Base-by-base conservation (phyloP, 2,329 filamentous ascomycete genomes). In the Pestalotiopsis sp. region DNA sequence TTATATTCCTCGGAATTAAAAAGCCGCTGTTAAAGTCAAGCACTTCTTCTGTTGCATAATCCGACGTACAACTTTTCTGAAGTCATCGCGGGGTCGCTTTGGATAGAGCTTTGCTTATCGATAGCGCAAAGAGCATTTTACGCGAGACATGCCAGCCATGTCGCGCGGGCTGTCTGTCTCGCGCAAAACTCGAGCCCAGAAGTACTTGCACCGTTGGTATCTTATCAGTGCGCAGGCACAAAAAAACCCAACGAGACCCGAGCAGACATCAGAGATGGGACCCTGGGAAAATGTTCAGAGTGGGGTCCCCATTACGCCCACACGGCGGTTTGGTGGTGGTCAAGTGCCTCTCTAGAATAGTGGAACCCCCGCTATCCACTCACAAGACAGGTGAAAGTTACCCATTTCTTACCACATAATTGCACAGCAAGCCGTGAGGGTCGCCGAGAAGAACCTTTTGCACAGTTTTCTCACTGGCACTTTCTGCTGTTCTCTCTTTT, bases 81-180 rank as follows among this genome's bases (percentile, higher is more conserved):
- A 61, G 59, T 61, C 59, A 61, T 61, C 27, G 59, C 59, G 59
- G 59, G 59, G 59, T 61, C 31, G 59, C 59, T 41, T 39, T 17
- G n/a, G 27, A n/a, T 39, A 13, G 17, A 52, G 45, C 45, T 52
- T n/a, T 52, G 25, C 59, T 61, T 61, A 61, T 61, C 59, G 59
- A 27, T 38, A 11, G n/a, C 20, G 57, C 23, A 59, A 6, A 23
- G 23, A 36, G n/a, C 7, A 59, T 36, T 36, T 36, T 36, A 36
- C 31, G 31, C 45, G 17, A 52, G 27, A 61, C 59, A 11, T 38
- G 25, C 27, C 31, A n/a, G 14, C 17, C 59, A 61, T 41, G 59
- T 61, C 27, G 12, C 59, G 20, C 11, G 12, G 13, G 31, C 27
- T n/a, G n/a, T n/a, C 45, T n/a, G 14, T 52, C 14, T 52, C 27